Percentiles rank a stretch among this genome's conserved stretches.
Conservation (phyloP, 2,329 filamentous ascomycete species). For the Fusarium citri region DNA sequence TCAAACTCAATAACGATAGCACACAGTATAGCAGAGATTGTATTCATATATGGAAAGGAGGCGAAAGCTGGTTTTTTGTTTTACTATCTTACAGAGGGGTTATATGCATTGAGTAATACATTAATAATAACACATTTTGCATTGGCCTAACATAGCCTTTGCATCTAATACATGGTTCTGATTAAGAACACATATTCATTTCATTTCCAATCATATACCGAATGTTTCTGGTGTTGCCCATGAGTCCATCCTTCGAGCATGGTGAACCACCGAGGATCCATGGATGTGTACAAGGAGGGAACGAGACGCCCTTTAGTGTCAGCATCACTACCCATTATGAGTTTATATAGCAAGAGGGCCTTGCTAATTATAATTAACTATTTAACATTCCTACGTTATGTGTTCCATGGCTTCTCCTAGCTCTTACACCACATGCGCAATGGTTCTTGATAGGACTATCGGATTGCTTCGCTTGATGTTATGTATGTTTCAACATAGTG, state of each 20-base stretch:
- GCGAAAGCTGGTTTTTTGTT: background rate
- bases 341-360: background rate
- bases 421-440: background rate
- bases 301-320: background rate
- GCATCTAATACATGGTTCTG: background rate
- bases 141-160: background rate
- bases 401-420: background rate
- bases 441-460: background rate
- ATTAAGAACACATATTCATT: background rate
- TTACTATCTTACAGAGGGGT: background rate
- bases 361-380: background rate
- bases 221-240: background rate
- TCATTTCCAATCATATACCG: background rate
- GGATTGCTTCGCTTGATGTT: background rate
- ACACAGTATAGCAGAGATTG: background rate
- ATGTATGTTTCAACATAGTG: background rate
- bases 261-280: background rate
- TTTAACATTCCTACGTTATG: background rate
- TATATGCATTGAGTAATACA: background rate
- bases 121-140: conserved; percentile 8
- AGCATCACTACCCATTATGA: background rate
- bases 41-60: background rate
- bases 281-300: background rate
- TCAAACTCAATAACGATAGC: conserved; percentile 22
- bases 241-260: background rate